Base-by-base conservation (phyloP, 768 basidiomycete genomes). In the Pholiota conissans region DNA sequence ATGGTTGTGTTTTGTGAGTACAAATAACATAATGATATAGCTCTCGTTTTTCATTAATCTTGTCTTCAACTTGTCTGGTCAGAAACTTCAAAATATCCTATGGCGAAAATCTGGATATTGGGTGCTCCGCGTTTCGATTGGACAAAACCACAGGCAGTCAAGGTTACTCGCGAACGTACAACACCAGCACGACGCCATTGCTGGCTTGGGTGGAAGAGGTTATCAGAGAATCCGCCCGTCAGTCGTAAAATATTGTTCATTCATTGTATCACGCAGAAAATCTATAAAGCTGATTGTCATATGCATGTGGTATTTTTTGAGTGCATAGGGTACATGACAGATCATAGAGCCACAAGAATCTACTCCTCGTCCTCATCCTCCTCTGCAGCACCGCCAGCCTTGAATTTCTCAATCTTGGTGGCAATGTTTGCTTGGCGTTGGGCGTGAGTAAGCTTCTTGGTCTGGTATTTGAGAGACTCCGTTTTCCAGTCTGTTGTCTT, bases 401-500 rank as follows among this genome's bases (percentile, higher is more conserved):
- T 82, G 89, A 96, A 98, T 56, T 88, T 87, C 69, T 88, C 85
- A 75, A 98, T 98, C 81, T 92, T 98, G 65, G 76, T 81, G 62
- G 90, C 85, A 76, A 99, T 93, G 58, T 81, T 82, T 62, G 79
- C 86, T 73, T 85, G 82, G 71, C 95, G 87, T 79, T 96, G 77
- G 48, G 82, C 93, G 64, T 81, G 68, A 34, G 86, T 92, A 71
- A 94, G 88, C 73, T 80, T 91, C 69, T 64, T 62, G 57, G 76
- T 75, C 75, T 84, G 83, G 82, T 83, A 81, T 73, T 95, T 93
- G 67, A 81, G 71, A 57, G 79, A 75, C 74, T 97, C 96, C 29
- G 89, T 80, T 72, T 90, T 93, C 95, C 95, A 98, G 78, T 95
- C 92, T 67, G 83, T 83, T 39, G 87, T 75, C 79, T 98, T 97